Percentiles rank a stretch among this genome's conserved stretches.
phyloP scores from a whole-genome alignment of 257 asterid genomes.

The Solanum ossicruentum region DNA sequence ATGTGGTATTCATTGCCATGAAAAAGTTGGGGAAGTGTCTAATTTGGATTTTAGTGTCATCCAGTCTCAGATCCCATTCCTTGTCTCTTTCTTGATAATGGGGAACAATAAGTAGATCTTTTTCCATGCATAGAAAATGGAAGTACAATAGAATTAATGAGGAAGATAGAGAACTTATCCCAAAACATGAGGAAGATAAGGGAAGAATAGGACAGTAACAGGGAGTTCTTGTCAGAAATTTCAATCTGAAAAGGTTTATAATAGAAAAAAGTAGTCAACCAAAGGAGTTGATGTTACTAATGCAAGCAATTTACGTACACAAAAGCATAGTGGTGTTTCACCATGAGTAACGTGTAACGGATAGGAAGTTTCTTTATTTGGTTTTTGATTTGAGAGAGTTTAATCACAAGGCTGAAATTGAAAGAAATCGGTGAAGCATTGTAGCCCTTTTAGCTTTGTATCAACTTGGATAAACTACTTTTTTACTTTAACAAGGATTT shows the following conservation, averaged over 20 bases:
- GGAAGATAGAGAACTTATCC: background rate
- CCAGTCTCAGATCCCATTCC: background rate
- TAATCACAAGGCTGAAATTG: background rate
- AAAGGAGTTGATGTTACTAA: background rate
- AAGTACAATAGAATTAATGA: background rate
- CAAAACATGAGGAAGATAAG: background rate
- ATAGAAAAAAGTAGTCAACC: background rate
- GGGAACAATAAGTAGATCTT: background rate
- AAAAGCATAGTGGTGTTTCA: background rate
- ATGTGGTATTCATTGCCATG: background rate
- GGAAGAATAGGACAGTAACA: background rate
- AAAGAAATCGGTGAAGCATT: background rate
- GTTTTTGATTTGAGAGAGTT: background rate
- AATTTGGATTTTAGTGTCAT: background rate
- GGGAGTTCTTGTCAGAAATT: background rate
- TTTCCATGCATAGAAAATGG: background rate
- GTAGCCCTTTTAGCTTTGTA: background rate
- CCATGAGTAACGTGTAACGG: background rate
- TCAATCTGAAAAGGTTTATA: background rate
- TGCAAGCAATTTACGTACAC: background rate
- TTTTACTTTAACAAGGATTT: background rate
- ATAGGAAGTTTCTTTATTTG: background rate
- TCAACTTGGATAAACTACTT: background rate
- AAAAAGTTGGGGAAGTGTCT: background rate
- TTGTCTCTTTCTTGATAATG: background rate